phyloP scores from a whole-genome alignment of 495 filamentous ascomycete species.

The Amorphotheca resinae region DNA sequence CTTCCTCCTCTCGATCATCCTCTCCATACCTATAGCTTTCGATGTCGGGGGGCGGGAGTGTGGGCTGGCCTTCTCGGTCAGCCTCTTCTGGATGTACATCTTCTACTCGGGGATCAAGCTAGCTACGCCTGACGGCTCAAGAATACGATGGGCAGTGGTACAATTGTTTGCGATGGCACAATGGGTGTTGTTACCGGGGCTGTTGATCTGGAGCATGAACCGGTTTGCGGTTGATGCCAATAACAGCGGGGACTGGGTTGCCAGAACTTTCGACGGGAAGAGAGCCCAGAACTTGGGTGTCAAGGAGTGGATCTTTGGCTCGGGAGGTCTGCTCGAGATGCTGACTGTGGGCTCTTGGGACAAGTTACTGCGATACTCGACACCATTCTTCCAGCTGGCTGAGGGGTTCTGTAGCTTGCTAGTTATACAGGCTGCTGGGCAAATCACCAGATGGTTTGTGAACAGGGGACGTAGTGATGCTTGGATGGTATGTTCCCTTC shows the following conservation, averaged over 20 bases:
- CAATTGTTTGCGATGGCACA: slow-evolving; percentile 58
- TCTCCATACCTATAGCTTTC: slow-evolving; percentile 90
- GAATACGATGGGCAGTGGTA: slow-evolving; percentile 57
- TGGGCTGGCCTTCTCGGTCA: slow-evolving; percentile 82
- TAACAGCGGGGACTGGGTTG: slow-evolving; percentile 59
- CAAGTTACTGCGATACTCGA: slow-evolving; percentile 77
- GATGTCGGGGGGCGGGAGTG: slow-evolving; percentile 93
- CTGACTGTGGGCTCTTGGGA: slow-evolving; percentile 81
- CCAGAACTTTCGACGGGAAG: slow-evolving; percentile 61
- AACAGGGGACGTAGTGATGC: slow-evolving; percentile 84
- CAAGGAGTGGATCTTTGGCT: slow-evolving; percentile 74
- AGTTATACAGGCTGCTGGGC: slow-evolving; percentile 88
- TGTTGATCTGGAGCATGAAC: slow-evolving; percentile 89
- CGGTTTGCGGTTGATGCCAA: slow-evolving; percentile 82
- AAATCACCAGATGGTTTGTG: slow-evolving; percentile 91
- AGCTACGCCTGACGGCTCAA: slow-evolving; percentile 65
- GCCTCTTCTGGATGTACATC: slow-evolving; percentile 78
- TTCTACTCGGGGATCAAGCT: slow-evolving; percentile 71
- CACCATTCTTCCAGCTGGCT: slow-evolving; percentile 85
- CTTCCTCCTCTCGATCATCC: slow-evolving; percentile 78
- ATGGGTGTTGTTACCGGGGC: slow-evolving; percentile 67
- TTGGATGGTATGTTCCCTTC: slow-evolving; percentile 68
- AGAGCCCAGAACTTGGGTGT: slow-evolving; percentile 50
- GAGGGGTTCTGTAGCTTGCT: slow-evolving; percentile 95
- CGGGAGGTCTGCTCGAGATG: slow-evolving; percentile 62